Conservation (phyloP, 345 rosid species). For the Lagerstroemia speciosa region DNA sequence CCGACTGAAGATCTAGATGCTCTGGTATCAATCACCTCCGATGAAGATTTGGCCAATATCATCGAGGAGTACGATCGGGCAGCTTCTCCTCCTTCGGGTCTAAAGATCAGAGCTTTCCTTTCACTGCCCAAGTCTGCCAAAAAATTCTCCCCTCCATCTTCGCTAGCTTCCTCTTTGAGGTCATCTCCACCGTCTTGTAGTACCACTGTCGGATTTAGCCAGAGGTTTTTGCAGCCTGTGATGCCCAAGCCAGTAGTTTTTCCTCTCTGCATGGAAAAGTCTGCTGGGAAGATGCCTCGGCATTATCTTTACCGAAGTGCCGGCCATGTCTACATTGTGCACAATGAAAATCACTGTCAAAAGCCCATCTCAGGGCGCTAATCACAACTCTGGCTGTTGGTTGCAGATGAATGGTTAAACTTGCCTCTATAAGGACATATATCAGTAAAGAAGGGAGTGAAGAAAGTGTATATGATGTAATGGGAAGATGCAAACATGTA, state of each 20-base stretch:
- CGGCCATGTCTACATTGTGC: constrained; percentile 38
- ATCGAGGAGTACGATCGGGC: constrained; percentile 81
- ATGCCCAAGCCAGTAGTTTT: constrained; percentile 13
- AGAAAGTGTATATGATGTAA: constrained; percentile 21
- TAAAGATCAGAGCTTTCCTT: constrained; percentile 81
- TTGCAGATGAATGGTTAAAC: not conserved
- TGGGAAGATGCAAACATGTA: constrained; percentile 32
- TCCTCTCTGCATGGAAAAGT: constrained; percentile 20
- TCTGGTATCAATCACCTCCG: constrained; percentile 64
- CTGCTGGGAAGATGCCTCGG: constrained; percentile 32
- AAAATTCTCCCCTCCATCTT: constrained; percentile 25
- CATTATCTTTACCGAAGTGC: constrained; percentile 40
- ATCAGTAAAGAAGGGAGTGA: constrained; percentile 4
- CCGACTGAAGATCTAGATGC: constrained; percentile 88
- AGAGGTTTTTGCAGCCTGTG: constrained; percentile 23
- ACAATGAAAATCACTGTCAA: constrained; percentile 61
- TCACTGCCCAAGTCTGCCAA: constrained; percentile 34
- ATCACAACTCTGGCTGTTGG: not conserved
- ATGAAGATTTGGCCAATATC: constrained; percentile 78
- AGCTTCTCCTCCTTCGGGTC: constrained; percentile 24
- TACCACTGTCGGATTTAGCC: constrained; percentile 21
- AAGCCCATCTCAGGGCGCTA: constrained; percentile 12
- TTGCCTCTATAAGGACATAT: not conserved
- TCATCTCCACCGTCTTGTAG: constrained; percentile 13
- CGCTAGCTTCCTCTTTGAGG: constrained; percentile 37